Conservation (phyloP, 371 early-diverging fungal species). For the Capniomyces stellatus region DNA sequence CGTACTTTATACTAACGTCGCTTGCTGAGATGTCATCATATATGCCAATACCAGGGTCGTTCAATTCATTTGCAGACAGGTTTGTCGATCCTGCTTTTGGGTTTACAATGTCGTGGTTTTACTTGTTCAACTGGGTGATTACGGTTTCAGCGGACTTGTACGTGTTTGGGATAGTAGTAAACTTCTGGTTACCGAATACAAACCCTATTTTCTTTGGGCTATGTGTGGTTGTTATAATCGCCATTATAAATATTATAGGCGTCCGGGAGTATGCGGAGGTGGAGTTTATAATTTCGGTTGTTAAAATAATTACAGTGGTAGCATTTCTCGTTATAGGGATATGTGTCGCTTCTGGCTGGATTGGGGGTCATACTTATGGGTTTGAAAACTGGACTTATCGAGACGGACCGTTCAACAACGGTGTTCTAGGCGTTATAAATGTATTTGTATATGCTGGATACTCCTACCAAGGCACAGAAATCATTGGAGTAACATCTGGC, state of each 20-base stretch:
- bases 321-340: constrained; percentile 57
- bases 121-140: constrained; percentile 73
- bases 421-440: constrained; percentile 41
- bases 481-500: constrained; percentile 54
- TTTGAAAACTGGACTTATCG: constrained; percentile 51
- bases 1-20: constrained; percentile 61
- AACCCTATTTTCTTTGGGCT: constrained; percentile 39
- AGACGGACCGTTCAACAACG: constrained; percentile 54
- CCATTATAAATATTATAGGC: constrained; percentile 38
- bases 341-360: constrained; percentile 40
- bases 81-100: constrained; percentile 69
- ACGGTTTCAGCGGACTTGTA: constrained; percentile 63
- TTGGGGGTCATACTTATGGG: constrained; percentile 39
- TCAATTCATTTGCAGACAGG: constrained; percentile 63
- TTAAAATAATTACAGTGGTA: constrained; percentile 43
- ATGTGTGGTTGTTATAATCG: constrained; percentile 35
- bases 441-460: constrained; percentile 67
- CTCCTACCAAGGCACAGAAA: constrained; percentile 72
- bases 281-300: constrained; percentile 48
- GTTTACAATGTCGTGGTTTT: constrained; percentile 60
- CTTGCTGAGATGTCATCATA: constrained; percentile 74
- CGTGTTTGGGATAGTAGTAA: constrained; percentile 59
- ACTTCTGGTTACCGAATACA: constrained; percentile 55
- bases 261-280: constrained; percentile 54
- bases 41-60: constrained; percentile 66